These are phyloP conservation scores for Pelargonium citronellum DNA, from an alignment of 441 rosid species.

Conservation along the genomic window DNA sequence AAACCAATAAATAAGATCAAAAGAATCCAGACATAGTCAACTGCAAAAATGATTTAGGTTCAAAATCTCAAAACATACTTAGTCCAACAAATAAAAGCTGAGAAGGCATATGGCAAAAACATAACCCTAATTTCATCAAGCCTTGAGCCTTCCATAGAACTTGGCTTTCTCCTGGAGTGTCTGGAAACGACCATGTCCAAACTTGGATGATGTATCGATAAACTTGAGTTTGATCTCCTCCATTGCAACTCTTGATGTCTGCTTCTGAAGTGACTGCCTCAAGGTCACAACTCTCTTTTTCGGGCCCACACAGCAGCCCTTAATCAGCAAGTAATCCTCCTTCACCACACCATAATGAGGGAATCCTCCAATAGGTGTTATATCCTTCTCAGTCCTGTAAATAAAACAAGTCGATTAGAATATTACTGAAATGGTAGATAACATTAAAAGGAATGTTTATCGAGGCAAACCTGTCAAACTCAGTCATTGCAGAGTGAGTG, in stretches of 20 bases:
- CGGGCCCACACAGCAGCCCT: constrained; percentile 54
- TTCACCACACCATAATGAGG: constrained; percentile 57
- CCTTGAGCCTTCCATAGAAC: constrained; percentile 41
- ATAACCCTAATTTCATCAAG: constrained; percentile 11
- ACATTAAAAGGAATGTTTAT: too few species aligned
- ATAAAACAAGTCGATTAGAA: background rate
- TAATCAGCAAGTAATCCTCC: constrained; percentile 51
- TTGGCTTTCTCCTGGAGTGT: constrained; percentile 50
- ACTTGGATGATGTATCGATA: constrained; percentile 41
- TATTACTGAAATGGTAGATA: background rate
- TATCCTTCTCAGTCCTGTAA: constrained; percentile 53
- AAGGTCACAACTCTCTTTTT: constrained; percentile 62
- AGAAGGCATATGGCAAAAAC: too few species aligned
- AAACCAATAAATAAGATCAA: too few species aligned
- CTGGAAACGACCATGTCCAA: constrained; percentile 51
- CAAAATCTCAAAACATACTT: too few species aligned
- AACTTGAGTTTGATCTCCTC: constrained; percentile 53
- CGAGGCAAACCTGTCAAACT: constrained; percentile 59
- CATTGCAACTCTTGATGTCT: constrained; percentile 47
- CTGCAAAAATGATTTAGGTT: too few species aligned
- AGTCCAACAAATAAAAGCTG: too few species aligned
- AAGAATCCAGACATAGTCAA: too few species aligned
- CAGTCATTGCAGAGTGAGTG: constrained; percentile 61
- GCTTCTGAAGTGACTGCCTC: constrained; percentile 47
- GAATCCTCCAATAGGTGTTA: constrained; percentile 60